Evolutionary conservation across 257 asterid species (phyloP).

Genomic region (Avicennia marina): DNA sequence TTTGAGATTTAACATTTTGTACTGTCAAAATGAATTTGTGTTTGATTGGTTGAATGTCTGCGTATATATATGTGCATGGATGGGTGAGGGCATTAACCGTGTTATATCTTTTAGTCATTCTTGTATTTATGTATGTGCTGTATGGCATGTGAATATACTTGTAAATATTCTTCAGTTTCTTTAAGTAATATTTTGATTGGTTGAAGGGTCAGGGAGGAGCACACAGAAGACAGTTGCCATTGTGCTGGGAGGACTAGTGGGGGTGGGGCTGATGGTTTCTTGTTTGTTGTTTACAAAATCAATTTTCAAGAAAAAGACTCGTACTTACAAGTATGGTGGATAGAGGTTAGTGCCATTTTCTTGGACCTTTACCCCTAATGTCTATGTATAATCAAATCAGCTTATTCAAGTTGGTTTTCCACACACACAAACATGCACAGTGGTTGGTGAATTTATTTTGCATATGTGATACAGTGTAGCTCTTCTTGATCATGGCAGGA

Average conservation of each 20-base stretch:
- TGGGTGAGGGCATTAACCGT: neutral
- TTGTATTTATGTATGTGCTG: neutral
- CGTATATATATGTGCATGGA: neutral
- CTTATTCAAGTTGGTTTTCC: neutral
- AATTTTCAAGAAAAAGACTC: constrained; percentile 49
- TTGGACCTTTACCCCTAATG: neutral
- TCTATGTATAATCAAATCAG: too few relatives aligned
- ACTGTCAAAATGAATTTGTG: neutral
- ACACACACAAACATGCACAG: neutral
- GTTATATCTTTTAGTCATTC: neutral
- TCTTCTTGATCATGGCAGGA: constrained; percentile 6
- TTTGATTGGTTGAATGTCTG: neutral
- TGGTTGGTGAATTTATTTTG: neutral
- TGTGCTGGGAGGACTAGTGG: constrained; percentile 68
- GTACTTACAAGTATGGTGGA: constrained; percentile 53
- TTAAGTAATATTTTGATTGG: constrained; percentile 12
- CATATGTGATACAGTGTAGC: neutral
- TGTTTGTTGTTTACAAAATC: constrained; percentile 63
- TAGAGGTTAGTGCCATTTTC: constrained; percentile 22
- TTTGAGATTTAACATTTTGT: neutral
- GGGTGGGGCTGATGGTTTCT: constrained; percentile 57
- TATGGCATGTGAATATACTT: neutral
- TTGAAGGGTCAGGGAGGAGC: constrained; percentile 36
- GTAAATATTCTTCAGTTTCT: too few relatives aligned
- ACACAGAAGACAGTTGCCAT: constrained; percentile 75